Evolutionary conservation across 371 early-diverging fungal genomes (phyloP).

Genomic region (Mortierella sp.): DNA sequence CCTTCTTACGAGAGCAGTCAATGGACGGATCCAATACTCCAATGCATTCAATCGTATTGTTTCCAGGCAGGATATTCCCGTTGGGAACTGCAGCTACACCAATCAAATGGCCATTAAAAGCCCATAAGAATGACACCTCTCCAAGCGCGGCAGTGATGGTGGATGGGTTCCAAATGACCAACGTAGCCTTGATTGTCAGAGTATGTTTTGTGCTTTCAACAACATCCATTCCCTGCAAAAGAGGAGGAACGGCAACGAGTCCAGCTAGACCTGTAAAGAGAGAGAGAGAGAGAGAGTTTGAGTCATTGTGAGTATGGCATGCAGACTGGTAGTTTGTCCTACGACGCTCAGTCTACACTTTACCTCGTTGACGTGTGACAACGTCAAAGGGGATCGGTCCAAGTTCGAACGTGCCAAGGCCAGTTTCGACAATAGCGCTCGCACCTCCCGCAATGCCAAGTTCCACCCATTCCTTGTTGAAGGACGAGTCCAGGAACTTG

Average conservation of each 20-base stretch:
- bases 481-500: conserved; percentile 37
- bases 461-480: conserved; percentile 35
- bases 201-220: conserved; percentile 45
- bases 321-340: no score
- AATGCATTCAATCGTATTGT: conserved; percentile 42
- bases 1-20: conserved; percentile 23
- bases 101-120: conserved; percentile 24
- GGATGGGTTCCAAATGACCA: conserved; percentile 43
- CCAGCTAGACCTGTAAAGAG: conserved; percentile 33
- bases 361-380: conserved; percentile 37
- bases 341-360: not conserved
- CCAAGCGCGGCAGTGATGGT: conserved; percentile 41
- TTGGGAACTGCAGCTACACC: conserved; percentile 38
- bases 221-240: conserved; percentile 37
- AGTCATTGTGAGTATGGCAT: no score
- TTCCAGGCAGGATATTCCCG: conserved; percentile 16
- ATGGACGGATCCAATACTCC: conserved; percentile 45
- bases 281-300: no score
- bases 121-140: conserved; percentile 37
- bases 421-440: conserved; percentile 34
- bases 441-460: conserved; percentile 44
- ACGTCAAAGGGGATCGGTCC: conserved; percentile 48
- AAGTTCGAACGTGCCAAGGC: conserved; percentile 49
- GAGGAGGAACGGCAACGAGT: conserved; percentile 21
- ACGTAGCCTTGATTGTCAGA: conserved; percentile 30